Conservation (phyloP, 176 grass and related monocot genomes). For the Stipa capillata region DNA sequence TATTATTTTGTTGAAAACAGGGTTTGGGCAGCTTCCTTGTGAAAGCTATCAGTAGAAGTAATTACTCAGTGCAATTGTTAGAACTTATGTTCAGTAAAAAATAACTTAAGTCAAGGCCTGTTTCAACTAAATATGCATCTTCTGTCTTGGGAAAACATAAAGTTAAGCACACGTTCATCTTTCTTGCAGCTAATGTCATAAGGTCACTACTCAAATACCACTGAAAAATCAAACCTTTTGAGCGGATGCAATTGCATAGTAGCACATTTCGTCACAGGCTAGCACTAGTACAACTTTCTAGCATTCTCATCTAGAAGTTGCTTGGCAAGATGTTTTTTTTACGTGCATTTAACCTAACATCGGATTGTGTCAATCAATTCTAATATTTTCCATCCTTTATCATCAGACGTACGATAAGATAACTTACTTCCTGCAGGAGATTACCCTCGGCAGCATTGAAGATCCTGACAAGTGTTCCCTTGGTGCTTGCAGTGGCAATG, state of each 20-base stretch:
- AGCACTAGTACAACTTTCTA: not conserved
- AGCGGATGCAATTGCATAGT: not conserved
- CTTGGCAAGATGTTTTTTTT: not conserved
- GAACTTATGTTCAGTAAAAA: not conserved
- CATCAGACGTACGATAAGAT: not conserved
- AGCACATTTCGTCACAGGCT: not conserved
- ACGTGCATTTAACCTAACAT: not conserved
- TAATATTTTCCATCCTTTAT: not conserved
- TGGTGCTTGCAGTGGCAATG: slow-evolving; percentile 86
- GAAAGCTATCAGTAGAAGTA: not conserved
- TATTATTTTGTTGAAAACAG: too few relatives aligned
- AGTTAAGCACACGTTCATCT: not conserved
- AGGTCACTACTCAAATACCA: not conserved
- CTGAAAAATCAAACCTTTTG: not conserved
- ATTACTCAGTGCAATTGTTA: not conserved
- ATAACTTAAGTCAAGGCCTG: not conserved
- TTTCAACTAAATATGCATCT: not conserved
- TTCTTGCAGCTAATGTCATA: not conserved
- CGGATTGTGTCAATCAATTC: not conserved
- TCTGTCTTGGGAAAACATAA: not conserved
- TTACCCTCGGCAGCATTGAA: slow-evolving; percentile 72
- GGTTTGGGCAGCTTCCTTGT: not conserved
- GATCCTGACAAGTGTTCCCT: slow-evolving; percentile 85
- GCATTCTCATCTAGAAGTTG: not conserved
- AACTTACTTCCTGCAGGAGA: slow-evolving; percentile 89